Evolutionary conservation across 306 rosid genomes (phyloP).

Genomic region (Fragaria ananassa): DNA sequence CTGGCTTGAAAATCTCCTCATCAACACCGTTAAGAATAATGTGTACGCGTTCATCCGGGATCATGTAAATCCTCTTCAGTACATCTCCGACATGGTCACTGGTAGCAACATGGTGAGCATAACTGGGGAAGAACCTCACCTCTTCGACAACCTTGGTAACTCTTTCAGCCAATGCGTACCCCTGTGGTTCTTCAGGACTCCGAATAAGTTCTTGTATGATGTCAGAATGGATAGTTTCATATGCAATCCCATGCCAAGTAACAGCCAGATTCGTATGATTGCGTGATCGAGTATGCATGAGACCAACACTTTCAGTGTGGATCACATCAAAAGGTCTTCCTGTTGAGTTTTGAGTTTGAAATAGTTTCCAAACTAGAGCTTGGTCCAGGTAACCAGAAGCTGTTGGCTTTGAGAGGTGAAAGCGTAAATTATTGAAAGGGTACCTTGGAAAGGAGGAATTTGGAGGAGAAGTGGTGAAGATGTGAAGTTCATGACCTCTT

Average conservation of each 20-base stretch:
- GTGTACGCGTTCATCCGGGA: slow-evolving; percentile 62
- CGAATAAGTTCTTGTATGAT: slow-evolving; percentile 39
- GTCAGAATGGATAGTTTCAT: slow-evolving; percentile 43
- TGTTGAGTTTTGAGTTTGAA: slow-evolving; percentile 55
- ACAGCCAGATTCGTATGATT: slow-evolving; percentile 47
- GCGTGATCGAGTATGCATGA: slow-evolving; percentile 49
- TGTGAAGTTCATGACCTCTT: slow-evolving; percentile 73
- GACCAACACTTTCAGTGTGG: slow-evolving; percentile 68
- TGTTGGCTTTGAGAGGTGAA: slow-evolving; percentile 67
- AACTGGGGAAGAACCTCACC: slow-evolving; percentile 55
- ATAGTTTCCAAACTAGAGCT: slow-evolving; percentile 54
- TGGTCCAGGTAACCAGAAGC: slow-evolving; percentile 68
- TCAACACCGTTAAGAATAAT: slow-evolving; percentile 74
- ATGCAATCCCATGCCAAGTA: slow-evolving; percentile 65
- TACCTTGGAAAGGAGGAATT: slow-evolving; percentile 32
- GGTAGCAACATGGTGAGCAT: slow-evolving; percentile 71
- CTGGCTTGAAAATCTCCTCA: slow-evolving; percentile 53
- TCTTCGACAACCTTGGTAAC: slow-evolving; percentile 48
- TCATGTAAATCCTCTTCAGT: slow-evolving; percentile 63
- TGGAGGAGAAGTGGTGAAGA: slow-evolving; percentile 49
- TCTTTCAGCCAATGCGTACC: slow-evolving; percentile 44
- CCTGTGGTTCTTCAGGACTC: slow-evolving; percentile 41
- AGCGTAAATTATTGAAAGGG: slow-evolving; percentile 32
- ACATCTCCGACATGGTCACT: slow-evolving; percentile 74
- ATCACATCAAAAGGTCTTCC: slow-evolving; percentile 52